phyloP scores from a whole-genome alignment of 2,329 filamentous ascomycete species.

The Hypoxylon sp. region DNA sequence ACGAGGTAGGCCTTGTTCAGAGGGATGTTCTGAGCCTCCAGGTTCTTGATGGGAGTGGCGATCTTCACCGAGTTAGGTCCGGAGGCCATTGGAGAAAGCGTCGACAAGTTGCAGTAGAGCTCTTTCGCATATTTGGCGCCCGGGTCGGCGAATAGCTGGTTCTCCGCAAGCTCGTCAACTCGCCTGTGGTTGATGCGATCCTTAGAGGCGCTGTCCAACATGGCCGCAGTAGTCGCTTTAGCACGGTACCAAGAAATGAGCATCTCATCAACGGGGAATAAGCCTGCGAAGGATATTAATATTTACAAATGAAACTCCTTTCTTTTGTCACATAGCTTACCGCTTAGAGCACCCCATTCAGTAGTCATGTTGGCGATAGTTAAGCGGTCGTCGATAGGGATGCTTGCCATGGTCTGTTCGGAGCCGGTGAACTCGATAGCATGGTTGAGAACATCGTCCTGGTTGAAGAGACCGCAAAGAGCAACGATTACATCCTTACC shows the following conservation, averaged over 20 bases:
- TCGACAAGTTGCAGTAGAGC: conserved; percentile 82
- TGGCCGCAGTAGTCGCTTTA: conserved; percentile 76
- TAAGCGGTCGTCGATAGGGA: conserved; percentile 76
- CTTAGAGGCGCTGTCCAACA: conserved; percentile 61
- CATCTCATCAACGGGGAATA: conserved; percentile 81
- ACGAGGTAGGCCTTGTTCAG: conserved; percentile 88
- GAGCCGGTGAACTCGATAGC: conserved; percentile 86
- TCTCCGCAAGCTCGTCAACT: conserved; percentile 75
- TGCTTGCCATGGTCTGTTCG: conserved; percentile 75
- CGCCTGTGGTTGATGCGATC: conserved; percentile 74
- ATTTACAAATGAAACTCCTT: background rate
- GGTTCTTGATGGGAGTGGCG: conserved; percentile 76
- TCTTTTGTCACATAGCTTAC: conserved; percentile 12
- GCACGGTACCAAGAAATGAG: conserved; percentile 77
- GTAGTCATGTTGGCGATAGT: conserved; percentile 84
- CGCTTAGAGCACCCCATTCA: conserved; percentile 76
- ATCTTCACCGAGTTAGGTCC: conserved; percentile 94
- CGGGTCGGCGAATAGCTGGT: conserved; percentile 73
- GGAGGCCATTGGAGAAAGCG: conserved; percentile 82
- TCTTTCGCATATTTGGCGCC: conserved; percentile 84
- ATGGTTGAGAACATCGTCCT: conserved; percentile 87
- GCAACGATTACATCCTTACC: conserved; percentile 96
- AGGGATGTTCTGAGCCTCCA: conserved; percentile 77
- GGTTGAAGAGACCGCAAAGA: conserved; percentile 80
- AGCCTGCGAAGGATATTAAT: conserved; percentile 49